phyloP scores from a whole-genome alignment of 176 grass and related monocot species.

The Triticum dicoccoides region DNA sequence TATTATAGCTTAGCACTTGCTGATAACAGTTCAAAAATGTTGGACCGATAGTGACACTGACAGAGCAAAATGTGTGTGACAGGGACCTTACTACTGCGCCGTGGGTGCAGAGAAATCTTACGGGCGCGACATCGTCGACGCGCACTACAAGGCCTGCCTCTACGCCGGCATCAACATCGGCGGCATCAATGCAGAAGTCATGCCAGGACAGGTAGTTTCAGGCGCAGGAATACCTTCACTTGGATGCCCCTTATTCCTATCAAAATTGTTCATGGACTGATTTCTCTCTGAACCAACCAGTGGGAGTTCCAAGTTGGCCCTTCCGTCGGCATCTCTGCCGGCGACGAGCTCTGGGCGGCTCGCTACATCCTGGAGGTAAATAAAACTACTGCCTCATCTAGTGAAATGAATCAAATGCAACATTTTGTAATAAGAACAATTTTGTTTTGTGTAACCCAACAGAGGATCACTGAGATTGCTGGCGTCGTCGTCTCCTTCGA shows the following conservation, averaged over 20 bases:
- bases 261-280: not conserved
- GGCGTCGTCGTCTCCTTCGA: constrained; percentile 70
- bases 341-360: constrained; percentile 74
- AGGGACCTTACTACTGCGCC: constrained; percentile 85
- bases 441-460: not conserved
- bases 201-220: constrained; percentile 71
- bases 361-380: constrained; percentile 86
- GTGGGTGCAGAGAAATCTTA: constrained; percentile 73
- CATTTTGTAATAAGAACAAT: not conserved
- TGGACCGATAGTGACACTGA: too few relatives aligned
- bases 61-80: not conserved
- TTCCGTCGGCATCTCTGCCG: constrained; percentile 52
- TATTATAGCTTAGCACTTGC: too few relatives aligned
- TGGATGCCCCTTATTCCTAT: not conserved
- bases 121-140: constrained; percentile 68
- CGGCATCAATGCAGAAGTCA: constrained; percentile 88
- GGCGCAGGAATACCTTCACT: not conserved
- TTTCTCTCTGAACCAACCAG: constrained; percentile 11
- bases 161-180: constrained; percentile 75
- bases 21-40: too few relatives aligned
- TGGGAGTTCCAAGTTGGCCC: constrained; percentile 96
- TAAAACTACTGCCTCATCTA: not conserved
- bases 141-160: constrained; percentile 83
- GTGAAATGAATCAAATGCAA: not conserved
- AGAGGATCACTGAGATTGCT: constrained; percentile 84